phyloP scores from a whole-genome alignment of 345 rosid genomes.

The Litchi chinensis region DNA sequence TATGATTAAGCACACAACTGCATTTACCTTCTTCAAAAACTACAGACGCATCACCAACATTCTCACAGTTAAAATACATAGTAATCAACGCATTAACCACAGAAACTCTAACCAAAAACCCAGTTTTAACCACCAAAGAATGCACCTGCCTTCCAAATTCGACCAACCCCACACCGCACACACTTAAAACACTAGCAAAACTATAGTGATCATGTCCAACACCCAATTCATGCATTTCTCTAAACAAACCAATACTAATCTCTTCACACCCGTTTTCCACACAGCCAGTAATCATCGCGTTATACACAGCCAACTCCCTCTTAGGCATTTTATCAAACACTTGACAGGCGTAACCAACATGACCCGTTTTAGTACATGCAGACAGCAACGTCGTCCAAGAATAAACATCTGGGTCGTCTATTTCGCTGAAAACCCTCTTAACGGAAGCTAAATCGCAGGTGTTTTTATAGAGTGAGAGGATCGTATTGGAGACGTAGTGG shows the following conservation, averaged over 20 bases:
- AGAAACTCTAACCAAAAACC: slow-evolving; percentile 45
- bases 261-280: slow-evolving; percentile 49
- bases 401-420: slow-evolving; percentile 58
- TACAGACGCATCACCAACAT: slow-evolving; percentile 35
- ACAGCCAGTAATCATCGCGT: slow-evolving; percentile 77
- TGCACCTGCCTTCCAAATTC: slow-evolving; percentile 70
- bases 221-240: slow-evolving; percentile 57
- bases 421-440: slow-evolving; percentile 54
- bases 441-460: slow-evolving; percentile 37
- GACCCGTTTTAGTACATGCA: slow-evolving; percentile 47
- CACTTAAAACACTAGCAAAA: slow-evolving; percentile 63
- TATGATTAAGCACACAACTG: slow-evolving; percentile 41
- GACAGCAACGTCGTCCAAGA: slow-evolving; percentile 70
- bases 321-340: slow-evolving; percentile 58
- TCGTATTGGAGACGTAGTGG: slow-evolving; percentile 63
- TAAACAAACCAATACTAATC: slow-evolving; percentile 50
- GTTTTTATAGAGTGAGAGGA: slow-evolving; percentile 60
- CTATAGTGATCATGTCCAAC: slow-evolving; percentile 65
- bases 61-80: slow-evolving; percentile 57
- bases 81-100: slow-evolving; percentile 69
- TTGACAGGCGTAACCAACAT: slow-evolving; percentile 49
- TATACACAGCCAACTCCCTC: slow-evolving; percentile 56
- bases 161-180: slow-evolving; percentile 40
- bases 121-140: slow-evolving; percentile 56
- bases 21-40: slow-evolving; percentile 54